phyloP scores from a whole-genome alignment of 2,329 filamentous ascomycete genomes.

The Tolypocladium tropicale region DNA sequence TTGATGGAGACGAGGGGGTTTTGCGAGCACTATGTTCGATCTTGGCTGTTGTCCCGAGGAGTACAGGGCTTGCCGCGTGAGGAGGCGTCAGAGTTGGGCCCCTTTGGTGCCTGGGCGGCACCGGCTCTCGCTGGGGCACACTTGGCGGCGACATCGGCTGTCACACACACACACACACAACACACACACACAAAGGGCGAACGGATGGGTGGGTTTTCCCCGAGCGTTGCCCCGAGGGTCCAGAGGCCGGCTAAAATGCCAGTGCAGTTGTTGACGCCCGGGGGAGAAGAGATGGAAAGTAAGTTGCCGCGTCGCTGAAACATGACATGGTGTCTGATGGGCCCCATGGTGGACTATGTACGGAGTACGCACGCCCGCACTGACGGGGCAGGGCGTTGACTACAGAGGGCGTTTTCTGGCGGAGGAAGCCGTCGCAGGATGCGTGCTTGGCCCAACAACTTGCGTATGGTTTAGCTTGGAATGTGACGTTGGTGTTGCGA shows the following conservation, averaged over 20 bases:
- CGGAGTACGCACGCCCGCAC: background rate
- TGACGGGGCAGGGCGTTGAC: background rate
- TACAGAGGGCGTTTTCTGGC: background rate
- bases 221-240: no score
- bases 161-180: no score
- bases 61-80: background rate
- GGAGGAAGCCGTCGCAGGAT: background rate
- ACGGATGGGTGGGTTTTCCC: no score
- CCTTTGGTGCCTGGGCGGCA: background rate
- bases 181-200: no score
- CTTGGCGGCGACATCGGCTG: no score
- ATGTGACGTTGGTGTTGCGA: background rate
- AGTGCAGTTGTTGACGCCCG: no score
- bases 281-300: no score
- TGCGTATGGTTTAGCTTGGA: background rate
- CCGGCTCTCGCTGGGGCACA: background rate
- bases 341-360: no score
- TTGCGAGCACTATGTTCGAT: no score
- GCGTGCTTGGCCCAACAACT: background rate
- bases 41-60: no score
- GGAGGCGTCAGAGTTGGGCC: background rate
- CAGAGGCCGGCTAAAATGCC: no score
- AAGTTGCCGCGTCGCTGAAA: background rate
- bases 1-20: background rate
- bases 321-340: background rate